Evolutionary conservation across 306 rosid genomes (phyloP), one percentile per base, ranked within the genome.

Genomic region (Fagus sylvatica): DNA sequence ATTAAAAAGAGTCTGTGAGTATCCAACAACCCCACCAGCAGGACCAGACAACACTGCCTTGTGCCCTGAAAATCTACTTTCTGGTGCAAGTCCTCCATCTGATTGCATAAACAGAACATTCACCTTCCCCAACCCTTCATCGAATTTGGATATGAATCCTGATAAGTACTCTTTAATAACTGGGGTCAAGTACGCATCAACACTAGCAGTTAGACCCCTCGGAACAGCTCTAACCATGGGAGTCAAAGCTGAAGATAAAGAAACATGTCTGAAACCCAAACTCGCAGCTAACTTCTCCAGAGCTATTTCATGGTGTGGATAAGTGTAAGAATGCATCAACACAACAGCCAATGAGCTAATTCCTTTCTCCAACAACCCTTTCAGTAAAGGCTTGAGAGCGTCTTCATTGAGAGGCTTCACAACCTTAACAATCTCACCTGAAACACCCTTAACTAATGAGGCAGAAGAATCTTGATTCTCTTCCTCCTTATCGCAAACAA

Each of bases 201-300:
- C 98, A 72, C 91, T 89, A 53, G 98, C 97, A 6, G 97, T 94
- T 73, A 94, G 85, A 78, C 98, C 98, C 17, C 98, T 96, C 70
- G 98, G 98, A 76, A 94, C 97, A 69, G 89, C 97, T 79, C 97
- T 94, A 59, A 92, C 93, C 98, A 94, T 94, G 78, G 97, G 98
- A 73, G 97, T 88, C 89, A 94, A 87, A 73, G 95, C 90, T 62
- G 97, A 94, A 56, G 98, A 94, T 68, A 90, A 80, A 61, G 98
- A 94, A 82, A 94, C 97, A 85, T 94, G 97, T 73, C 78, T 88
- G 65, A 94, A 94, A 51, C 98, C 98, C 88, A 94, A 66, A 83
- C 87, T 85, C 80, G 54, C n/a, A 28, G 98, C 98, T 54, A 94
- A 76, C 66, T 40, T 90, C 71, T 85, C 84, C 42, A 90, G 86